Conservation (phyloP, 805 yeast species). For the Clavispora asparagi region DNA sequence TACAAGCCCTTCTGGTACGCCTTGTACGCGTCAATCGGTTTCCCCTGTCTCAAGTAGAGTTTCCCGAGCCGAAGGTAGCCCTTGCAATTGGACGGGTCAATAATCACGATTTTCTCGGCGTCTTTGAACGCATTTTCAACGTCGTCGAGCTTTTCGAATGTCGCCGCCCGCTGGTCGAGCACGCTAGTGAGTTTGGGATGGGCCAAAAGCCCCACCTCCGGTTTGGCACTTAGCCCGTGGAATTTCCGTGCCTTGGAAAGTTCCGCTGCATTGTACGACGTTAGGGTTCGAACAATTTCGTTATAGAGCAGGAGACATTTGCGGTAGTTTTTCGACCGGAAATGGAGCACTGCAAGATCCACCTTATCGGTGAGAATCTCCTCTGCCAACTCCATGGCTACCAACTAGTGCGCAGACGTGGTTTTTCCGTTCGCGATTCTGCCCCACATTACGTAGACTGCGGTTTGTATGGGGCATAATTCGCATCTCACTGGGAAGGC, state of each 20-base stretch:
- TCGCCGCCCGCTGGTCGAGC: constrained; percentile 47
- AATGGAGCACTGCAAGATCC: constrained; percentile 25
- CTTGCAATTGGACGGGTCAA: constrained; percentile 45
- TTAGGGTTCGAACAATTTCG: constrained; percentile 17
- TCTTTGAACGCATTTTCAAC: constrained; percentile 31
- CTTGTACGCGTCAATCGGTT: constrained; percentile 31
- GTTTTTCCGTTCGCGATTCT: not conserved
- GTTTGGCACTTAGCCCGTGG: constrained; percentile 19
- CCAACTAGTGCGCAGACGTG: too few species aligned
- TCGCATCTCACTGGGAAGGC: too few species aligned
- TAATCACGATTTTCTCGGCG: constrained; percentile 24
- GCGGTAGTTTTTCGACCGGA: constrained; percentile 23
- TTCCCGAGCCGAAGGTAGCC: constrained; percentile 45
- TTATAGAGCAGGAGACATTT: constrained; percentile 26
- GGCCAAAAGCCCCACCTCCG: constrained; percentile 23
- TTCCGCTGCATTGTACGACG: constrained; percentile 10
- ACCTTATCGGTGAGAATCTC: constrained; percentile 24
- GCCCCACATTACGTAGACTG: not conserved
- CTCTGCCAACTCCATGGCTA: constrained; percentile 16
- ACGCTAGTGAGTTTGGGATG: constrained; percentile 34
- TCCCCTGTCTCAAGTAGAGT: constrained; percentile 19
- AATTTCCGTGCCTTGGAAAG: constrained; percentile 15
- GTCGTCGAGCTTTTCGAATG: constrained; percentile 36
- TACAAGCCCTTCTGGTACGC: constrained; percentile 33
- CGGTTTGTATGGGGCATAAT: too few species aligned